Conservation (phyloP, 345 rosid genomes). For the Dimocarpus longan region DNA sequence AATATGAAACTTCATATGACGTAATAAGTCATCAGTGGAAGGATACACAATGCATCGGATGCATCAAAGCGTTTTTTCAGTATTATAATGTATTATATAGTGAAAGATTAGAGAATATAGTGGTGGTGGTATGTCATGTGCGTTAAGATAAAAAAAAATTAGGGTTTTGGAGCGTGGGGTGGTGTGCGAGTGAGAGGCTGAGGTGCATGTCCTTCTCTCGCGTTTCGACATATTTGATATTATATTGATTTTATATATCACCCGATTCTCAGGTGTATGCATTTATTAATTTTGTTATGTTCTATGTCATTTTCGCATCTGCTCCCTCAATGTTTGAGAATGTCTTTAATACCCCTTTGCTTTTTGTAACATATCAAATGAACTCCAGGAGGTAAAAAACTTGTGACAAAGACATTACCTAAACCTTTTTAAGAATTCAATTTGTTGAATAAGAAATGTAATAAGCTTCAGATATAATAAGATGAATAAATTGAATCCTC, state of each 20-base stretch:
- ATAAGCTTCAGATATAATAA: no score
- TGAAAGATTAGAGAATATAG: background rate
- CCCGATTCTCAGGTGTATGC: background rate
- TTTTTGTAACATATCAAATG: background rate
- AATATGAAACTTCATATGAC: no score
- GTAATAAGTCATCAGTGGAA: no score
- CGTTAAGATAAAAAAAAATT: constrained; percentile 19
- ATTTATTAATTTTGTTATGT: background rate
- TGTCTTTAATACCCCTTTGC: background rate
- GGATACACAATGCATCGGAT: no score
- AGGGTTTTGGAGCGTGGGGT: constrained; percentile 36
- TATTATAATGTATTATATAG: no score
- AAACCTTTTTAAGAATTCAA: background rate
- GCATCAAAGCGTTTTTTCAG: no score
- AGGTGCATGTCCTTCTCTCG: constrained; percentile 39
- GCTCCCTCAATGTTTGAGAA: background rate
- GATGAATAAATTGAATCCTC: no score
- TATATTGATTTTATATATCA: background rate
- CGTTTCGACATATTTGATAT: constrained; percentile 25
- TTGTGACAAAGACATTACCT: background rate
- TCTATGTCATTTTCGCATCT: background rate
- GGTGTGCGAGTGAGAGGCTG: constrained; percentile 36
- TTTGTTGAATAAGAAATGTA: no score
- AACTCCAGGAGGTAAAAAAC: background rate
- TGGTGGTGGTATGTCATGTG: constrained; percentile 7